These are phyloP conservation scores for Psilocybe sp. DNA, from an alignment of 768 basidiomycete species.

Conservation along the genomic window DNA sequence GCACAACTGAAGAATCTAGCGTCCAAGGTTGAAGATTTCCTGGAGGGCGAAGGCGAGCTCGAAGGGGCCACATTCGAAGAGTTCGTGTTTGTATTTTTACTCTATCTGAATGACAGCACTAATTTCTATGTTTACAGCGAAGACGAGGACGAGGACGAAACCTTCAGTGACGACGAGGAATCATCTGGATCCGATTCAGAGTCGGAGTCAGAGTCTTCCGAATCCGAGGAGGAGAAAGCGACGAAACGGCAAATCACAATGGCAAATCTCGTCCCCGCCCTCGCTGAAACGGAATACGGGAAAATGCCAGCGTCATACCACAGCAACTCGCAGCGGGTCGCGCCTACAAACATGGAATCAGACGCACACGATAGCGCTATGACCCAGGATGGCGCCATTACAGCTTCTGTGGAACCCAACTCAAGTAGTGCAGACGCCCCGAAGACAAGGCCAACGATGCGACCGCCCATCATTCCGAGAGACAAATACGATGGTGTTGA, in stretches of 20 bases:
- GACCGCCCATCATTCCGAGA: constrained; percentile 78
- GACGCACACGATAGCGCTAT: constrained; percentile 35
- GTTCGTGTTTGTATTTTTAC: constrained; percentile 59
- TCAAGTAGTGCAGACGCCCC: neutral
- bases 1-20: constrained; percentile 73
- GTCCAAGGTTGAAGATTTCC: constrained; percentile 83
- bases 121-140: constrained; percentile 45
- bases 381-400: constrained; percentile 1
- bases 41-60: constrained; percentile 85
- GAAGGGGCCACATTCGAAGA: constrained; percentile 90
- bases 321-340: constrained; percentile 65
- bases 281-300: constrained; percentile 86
- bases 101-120: neutral
- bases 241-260: constrained; percentile 60
- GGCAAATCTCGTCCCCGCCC: constrained; percentile 76
- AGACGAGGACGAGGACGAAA: constrained; percentile 64
- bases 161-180: constrained; percentile 49
- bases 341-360: constrained; percentile 40
- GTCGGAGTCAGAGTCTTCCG: constrained; percentile 25
- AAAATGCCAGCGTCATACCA: constrained; percentile 75
- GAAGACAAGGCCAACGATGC: constrained; percentile 42
- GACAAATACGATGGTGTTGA: constrained; percentile 91
- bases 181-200: constrained; percentile 41
- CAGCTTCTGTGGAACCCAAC: constrained; percentile 14
- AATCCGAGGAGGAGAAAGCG: constrained; percentile 23